Base-by-base conservation (phyloP, 257 asterid genomes). In the Salvia miltiorrhiza region DNA sequence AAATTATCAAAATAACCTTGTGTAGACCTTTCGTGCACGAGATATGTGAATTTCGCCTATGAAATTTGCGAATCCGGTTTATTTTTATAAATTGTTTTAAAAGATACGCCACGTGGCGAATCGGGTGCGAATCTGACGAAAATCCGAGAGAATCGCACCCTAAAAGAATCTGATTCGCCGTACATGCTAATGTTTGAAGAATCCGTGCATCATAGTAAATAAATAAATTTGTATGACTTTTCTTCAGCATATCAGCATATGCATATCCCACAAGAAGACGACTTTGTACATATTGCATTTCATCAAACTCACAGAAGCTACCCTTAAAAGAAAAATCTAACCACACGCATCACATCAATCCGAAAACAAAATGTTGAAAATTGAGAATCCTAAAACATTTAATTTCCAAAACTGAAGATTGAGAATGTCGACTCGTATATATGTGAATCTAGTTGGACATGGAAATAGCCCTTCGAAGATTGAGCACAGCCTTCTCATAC, bases 401-500 rank as follows among this genome's bases (percentile, higher is more conserved):
- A 9, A 9, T 10, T 57, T 28, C 43, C 20, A 39, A 61, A 7
- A 20, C 52, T 48, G 24, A 48, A 48, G 0, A 19, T 45, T 16
- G 23, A 4, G 35, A 30, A 30, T 44, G 49, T 14, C 14, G 49
- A 43, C 4, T 6, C 14, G 49, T 5, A 44, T 44, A 2, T 12
- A 14, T 44, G 3, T 0, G 11, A 2, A 4, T 48, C 60, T 76
- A 77, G 21, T 56, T 78, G n/a, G 81, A 68, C 74, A 79, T 50
- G 30, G 91, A 83, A 49, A 87, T 84, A 23, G 84, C 89, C 75
- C 72, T 84, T 30, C 77, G 86, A 35, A 93, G 80, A 73, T 84
- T 88, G 39, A 66, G 9, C 33, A 93, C 74, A 39, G 98, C 98
- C 69, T 87, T 92, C 71, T 87, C 97, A 64, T 86, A 90, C 39